Evolutionary conservation across 495 filamentous ascomycete species (phyloP).

Genomic region (Staphylotrichum tortipilum): DNA sequence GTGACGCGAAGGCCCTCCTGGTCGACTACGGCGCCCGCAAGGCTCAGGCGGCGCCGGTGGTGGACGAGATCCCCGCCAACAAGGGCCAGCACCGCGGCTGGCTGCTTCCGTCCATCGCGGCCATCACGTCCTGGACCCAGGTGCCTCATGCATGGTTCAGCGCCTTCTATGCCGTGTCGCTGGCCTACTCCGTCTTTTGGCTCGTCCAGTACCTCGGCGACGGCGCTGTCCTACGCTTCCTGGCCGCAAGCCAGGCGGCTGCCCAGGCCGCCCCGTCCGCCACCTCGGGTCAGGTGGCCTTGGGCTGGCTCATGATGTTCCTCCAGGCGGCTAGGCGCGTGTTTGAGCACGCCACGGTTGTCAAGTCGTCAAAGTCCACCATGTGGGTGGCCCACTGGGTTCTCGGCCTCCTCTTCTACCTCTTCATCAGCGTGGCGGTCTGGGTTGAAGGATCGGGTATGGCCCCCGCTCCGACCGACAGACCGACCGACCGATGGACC

Average conservation of each 20-base stretch:
- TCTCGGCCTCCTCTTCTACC: constrained; percentile 71
- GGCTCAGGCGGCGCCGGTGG: background rate
- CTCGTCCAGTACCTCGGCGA: constrained; percentile 51
- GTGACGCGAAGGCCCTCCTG: constrained; percentile 31
- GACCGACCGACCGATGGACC: too few relatives aligned
- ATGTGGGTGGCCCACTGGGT: constrained; percentile 85
- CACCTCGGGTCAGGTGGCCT: constrained; percentile 54
- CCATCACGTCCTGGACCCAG: constrained; percentile 31
- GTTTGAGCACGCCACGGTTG: constrained; percentile 57
- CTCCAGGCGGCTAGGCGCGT: constrained; percentile 67
- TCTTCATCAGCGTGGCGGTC: constrained; percentile 57
- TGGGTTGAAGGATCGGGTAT: constrained; percentile 83
- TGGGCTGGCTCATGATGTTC: constrained; percentile 62
- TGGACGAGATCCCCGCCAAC: background rate
- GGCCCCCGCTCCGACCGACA: constrained; percentile 10
- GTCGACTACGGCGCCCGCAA: constrained; percentile 44
- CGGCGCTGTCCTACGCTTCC: constrained; percentile 41
- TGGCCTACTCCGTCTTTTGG: constrained; percentile 72
- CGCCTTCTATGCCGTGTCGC: constrained; percentile 73
- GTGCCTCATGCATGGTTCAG: constrained; percentile 85
- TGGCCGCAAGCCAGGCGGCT: constrained; percentile 30
- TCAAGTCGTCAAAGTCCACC: constrained; percentile 52
- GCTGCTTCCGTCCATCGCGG: constrained; percentile 22
- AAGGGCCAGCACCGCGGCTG: constrained; percentile 1
- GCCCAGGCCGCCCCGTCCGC: constrained; percentile 37